Percentiles rank a stretch among this genome's conserved stretches.
phyloP scores from a whole-genome alignment of 805 yeast species.

The Kregervanrija delftensis region DNA sequence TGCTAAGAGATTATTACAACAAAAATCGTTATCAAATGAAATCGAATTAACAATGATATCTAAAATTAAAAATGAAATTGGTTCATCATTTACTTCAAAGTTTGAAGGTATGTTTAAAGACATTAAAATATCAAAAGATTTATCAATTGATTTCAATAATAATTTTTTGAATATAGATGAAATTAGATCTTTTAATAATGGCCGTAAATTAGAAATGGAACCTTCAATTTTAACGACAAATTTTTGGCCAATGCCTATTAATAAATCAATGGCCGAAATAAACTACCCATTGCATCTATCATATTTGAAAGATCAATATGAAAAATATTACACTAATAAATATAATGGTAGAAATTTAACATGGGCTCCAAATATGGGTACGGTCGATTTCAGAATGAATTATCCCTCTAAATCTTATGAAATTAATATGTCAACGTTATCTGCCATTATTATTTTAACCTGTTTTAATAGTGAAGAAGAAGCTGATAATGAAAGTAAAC shows the following conservation, averaged over 20 bases:
- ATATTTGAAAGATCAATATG: slow-evolving; percentile 38
- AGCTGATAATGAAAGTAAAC: slow-evolving; percentile 31
- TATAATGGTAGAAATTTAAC: slow-evolving; percentile 53
- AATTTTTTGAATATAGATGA: slow-evolving; percentile 2
- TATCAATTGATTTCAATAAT: slow-evolving; percentile 33
- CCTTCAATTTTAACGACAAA: slow-evolving; percentile 53
- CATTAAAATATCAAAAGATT: slow-evolving; percentile 50
- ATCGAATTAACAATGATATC: slow-evolving; percentile 64
- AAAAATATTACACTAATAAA: slow-evolving; percentile 40
- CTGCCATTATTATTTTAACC: slow-evolving; percentile 63
- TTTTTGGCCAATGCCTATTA: slow-evolving; percentile 59
- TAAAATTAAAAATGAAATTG: slow-evolving; percentile 67
- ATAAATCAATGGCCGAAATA: slow-evolving; percentile 28
- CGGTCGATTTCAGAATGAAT: slow-evolving; percentile 68
- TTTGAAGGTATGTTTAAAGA: slow-evolving; percentile 86
- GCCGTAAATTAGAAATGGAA: slow-evolving; percentile 35
- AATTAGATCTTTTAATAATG: slow-evolving; percentile 14
- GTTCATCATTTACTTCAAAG: slow-evolving; percentile 70
- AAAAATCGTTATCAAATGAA: slow-evolving; percentile 41
- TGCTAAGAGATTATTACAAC: slow-evolving; percentile 66
- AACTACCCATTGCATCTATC: slow-evolving; percentile 39
- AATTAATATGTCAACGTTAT: slow-evolving; percentile 70
- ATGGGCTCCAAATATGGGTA: slow-evolving; percentile 84
- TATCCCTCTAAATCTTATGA: slow-evolving; percentile 69
- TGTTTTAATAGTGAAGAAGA: slow-evolving; percentile 55